phyloP scores from a whole-genome alignment of 352 stramenopile genomes.

The Stephanocyclus meneghinianus region DNA sequence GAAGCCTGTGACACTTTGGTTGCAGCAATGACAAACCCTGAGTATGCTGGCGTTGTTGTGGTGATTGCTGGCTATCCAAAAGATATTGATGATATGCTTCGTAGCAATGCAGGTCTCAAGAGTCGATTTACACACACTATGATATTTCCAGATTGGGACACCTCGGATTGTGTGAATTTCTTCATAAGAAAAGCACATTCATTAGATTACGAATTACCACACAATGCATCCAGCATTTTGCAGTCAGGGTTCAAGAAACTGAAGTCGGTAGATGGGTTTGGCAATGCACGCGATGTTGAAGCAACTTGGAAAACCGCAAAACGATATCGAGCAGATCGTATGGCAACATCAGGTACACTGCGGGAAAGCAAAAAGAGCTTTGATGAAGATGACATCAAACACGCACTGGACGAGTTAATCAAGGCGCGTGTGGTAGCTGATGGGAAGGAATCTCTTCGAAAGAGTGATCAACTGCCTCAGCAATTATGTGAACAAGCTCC shows the following conservation, averaged over 20 bases:
- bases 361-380: conserved; percentile 18
- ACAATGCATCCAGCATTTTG: conserved; percentile 9
- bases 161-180: conserved; percentile 82
- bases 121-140: conserved; percentile 89
- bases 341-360: background rate
- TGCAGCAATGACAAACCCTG: conserved; percentile 87
- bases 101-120: conserved; percentile 88
- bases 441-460: conserved; percentile 21
- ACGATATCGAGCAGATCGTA: conserved; percentile 17
- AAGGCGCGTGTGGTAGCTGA: conserved; percentile 17
- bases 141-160: conserved; percentile 87
- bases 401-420: conserved; percentile 31
- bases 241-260: conserved; percentile 28
- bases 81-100: conserved; percentile 89
- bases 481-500: conserved; percentile 2
- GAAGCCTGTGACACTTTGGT: conserved; percentile 90
- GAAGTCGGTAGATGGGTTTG: conserved; percentile 28
- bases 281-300: conserved; percentile 52
- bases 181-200: conserved; percentile 58
- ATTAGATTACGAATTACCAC: conserved; percentile 24
- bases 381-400: conserved; percentile 17
- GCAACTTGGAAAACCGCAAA: conserved; percentile 35
- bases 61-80: conserved; percentile 88
- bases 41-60: conserved; percentile 82
- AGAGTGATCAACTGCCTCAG: conserved; percentile 7